phyloP scores from a whole-genome alignment of 225 moss, liverwort and hornwort species.

The Lunularia cruciata region DNA sequence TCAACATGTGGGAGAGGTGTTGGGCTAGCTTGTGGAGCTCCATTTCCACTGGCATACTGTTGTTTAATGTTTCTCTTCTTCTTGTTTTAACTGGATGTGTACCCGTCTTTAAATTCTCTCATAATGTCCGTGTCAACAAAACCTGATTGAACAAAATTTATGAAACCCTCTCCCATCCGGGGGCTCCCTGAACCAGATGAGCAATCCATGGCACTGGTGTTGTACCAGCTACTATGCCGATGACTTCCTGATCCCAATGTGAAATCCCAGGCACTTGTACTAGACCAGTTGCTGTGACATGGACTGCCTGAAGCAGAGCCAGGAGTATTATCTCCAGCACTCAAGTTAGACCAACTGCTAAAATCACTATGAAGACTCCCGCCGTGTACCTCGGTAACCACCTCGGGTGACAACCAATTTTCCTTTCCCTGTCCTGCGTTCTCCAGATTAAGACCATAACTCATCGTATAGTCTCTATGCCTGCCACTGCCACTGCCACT shows the following conservation, averaged over 20 bases:
- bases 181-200: slow-evolving; percentile 17
- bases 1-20: not conserved
- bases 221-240: slow-evolving; percentile 8
- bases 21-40: not conserved
- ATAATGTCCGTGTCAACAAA: slow-evolving; percentile 25
- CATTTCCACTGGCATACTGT: not conserved
- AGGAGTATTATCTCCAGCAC: slow-evolving; percentile 3
- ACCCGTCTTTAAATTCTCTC: slow-evolving; percentile 27
- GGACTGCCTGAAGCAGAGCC: slow-evolving; percentile 11
- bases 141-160: slow-evolving; percentile 26
- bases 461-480: slow-evolving; percentile 9
- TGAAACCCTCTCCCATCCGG: slow-evolving; percentile 18
- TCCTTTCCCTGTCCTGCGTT: slow-evolving; percentile 7
- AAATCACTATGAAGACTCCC: slow-evolving; percentile 1
- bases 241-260: not conserved
- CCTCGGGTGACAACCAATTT: not conserved
- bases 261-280: slow-evolving; percentile 12
- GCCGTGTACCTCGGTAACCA: not conserved
- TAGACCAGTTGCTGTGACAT: slow-evolving; percentile 5
- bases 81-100: slow-evolving; percentile 19
- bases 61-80: not conserved
- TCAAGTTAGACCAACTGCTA: slow-evolving; percentile 13
- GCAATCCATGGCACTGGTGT: slow-evolving; percentile 2
- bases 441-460: slow-evolving; percentile 10
- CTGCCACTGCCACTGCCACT: slow-evolving; percentile 13